Conservation (phyloP, 345 rosid genomes). For the Citrus inodora region DNA sequence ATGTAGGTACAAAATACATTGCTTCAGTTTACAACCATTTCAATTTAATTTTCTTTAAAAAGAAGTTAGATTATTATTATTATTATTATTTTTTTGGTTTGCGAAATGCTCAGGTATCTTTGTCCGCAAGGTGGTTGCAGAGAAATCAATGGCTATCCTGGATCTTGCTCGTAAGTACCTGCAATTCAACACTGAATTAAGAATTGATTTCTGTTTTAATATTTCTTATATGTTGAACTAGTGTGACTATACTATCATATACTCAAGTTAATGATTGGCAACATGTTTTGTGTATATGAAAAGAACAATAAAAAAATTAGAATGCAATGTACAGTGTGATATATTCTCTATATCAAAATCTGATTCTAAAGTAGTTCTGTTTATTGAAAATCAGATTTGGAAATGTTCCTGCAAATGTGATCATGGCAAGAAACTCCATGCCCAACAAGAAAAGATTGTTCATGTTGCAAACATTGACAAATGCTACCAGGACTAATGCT, state of each 20-base stretch:
- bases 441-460: conserved; percentile 27
- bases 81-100: no score
- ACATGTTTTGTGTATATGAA: no score
- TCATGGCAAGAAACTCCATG: conserved; percentile 39
- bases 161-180: conserved; percentile 34
- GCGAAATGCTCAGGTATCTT: conserved; percentile 30
- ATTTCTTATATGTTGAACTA: background rate
- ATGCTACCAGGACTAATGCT: conserved; percentile 21
- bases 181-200: background rate
- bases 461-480: conserved; percentile 25
- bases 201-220: background rate
- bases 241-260: no score
- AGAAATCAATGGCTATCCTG: conserved; percentile 41
- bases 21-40: background rate
- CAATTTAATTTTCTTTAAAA: background rate
- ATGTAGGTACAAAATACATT: conserved; percentile 16
- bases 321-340: no score
- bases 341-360: background rate
- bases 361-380: background rate
- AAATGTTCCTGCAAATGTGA: conserved; percentile 31
- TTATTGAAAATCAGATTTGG: conserved; percentile 24
- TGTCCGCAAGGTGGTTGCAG: conserved; percentile 40
- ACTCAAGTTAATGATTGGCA: no score
- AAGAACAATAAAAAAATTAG: no score
- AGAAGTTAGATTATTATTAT: background rate